These are phyloP conservation scores for Rubia tinctorum DNA, from an alignment of 305 asterid species.

Conservation along the genomic window DNA sequence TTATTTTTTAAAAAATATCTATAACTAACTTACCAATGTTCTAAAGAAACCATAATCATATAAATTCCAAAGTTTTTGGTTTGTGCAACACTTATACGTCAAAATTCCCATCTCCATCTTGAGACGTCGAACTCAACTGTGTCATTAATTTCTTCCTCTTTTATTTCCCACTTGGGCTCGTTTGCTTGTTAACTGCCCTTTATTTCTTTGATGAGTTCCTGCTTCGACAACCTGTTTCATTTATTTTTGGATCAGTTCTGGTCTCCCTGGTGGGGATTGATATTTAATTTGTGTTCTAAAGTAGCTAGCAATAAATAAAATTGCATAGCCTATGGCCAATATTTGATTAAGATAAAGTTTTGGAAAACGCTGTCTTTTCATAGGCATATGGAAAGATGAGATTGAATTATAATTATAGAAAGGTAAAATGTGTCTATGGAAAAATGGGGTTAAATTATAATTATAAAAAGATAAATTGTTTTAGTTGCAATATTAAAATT, in stretches of 20 bases:
- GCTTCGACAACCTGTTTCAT: not conserved
- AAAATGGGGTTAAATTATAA: too few species aligned
- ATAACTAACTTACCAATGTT: too few species aligned
- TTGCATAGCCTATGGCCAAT: not conserved
- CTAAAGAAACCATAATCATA: too few species aligned
- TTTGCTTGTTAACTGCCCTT: not conserved
- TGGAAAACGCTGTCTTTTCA: too few species aligned
- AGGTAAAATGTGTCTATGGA: too few species aligned
- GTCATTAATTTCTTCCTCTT: not conserved
- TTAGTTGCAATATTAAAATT: too few species aligned
- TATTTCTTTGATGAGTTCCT: not conserved
- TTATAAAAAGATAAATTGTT: too few species aligned
- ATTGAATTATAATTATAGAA: too few species aligned
- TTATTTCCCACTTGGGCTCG: not conserved
- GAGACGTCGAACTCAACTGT: not conserved
- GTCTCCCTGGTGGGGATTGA: not conserved
- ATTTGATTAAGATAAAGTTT: too few species aligned
- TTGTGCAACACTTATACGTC: not conserved
- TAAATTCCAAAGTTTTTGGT: too few species aligned
- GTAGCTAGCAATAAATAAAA: not conserved
- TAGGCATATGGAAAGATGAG: too few species aligned
- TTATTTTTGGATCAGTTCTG: not conserved
- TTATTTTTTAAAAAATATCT: too few species aligned
- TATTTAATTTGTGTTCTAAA: not conserved
- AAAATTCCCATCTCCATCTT: not conserved